Base-by-base conservation (phyloP, 768 basidiomycete species). In the Podaxis sp. region DNA sequence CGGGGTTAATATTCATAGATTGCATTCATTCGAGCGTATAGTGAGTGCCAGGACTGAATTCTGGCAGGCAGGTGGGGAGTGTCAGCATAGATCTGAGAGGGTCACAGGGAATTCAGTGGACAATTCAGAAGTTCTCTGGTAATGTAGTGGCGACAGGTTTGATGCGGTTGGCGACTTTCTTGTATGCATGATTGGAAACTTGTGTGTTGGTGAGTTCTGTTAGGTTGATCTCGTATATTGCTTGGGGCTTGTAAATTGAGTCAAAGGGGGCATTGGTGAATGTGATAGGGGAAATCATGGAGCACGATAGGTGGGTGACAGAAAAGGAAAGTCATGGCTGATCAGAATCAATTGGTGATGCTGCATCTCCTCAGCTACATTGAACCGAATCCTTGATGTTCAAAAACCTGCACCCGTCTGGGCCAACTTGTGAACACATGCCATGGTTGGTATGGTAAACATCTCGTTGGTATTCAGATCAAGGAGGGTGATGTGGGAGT, bases 21-120 rank as follows among this genome's bases (percentile, higher is more conserved):
- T 66, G 65, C 33, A 61, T 69, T 3, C 66, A 11, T 50, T 73
- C 74, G 26, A 63, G 22, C 0, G 68, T 75, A 37, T 72, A 73
- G 1, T 69, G 56, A 0, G 51, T 56, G 2, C 58, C 65, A 2
- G 70, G 67, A 6, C n/a, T 20, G 59, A 71, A 68, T 17, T 44
- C 48, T 0, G 63, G 62, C 0, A 67, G 67, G 13, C 60, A 44
- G 1, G 56, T 56, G 13, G 41, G 13, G 0, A 69, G 54, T 0
- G 15, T 11, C 33, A 66, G 65, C 5, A 69, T 24, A 26, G 33
- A 37, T 2, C 49, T 49, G 0, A 69, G 62, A 0, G 65, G 68
- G 50, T 70, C 51, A 8, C 60, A 26, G 10, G 52, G 46, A 33
- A 69, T 64, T 26, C 58, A 36, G 2, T 62, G 54, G 2, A 64